A percentile compares a stretch with the other conserved stretches of the same genome.
Evolutionary conservation across 2,329 filamentous ascomycete species (phyloP).

Genomic region (Curvularia spicifera): DNA sequence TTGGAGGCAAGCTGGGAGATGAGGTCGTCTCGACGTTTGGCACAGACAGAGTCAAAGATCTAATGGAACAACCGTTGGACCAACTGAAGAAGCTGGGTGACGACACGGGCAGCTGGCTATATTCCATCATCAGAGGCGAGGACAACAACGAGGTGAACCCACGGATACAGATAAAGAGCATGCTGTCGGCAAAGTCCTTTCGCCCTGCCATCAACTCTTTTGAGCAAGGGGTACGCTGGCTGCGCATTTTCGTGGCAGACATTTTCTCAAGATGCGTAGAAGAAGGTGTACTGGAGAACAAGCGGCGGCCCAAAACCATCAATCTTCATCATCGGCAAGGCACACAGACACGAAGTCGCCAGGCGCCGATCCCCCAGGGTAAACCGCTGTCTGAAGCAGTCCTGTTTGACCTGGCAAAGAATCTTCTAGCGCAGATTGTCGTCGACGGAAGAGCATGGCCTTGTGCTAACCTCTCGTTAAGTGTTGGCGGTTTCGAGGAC

Average conservation of each 20-base stretch:
- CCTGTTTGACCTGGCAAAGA: slow-evolving; percentile 77
- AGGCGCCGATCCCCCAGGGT: slow-evolving; percentile 77
- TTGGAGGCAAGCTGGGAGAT: slow-evolving; percentile 94
- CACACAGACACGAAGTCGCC: slow-evolving; percentile 75
- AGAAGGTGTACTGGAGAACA: slow-evolving; percentile 87
- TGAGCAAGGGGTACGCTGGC: slow-evolving; percentile 83
- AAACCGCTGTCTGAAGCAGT: slow-evolving; percentile 73
- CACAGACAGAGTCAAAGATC: slow-evolving; percentile 78
- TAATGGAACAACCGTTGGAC: slow-evolving; percentile 74
- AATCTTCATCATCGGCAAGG: slow-evolving; percentile 82
- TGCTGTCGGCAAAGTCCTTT: slow-evolving; percentile 97
- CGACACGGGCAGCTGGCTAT: slow-evolving; percentile 84
- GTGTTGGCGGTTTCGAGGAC: slow-evolving; percentile 91
- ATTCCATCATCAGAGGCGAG: slow-evolving; percentile 82
- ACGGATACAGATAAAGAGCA: slow-evolving; percentile 92
- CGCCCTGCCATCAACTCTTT: slow-evolving; percentile 78
- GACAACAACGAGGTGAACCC: slow-evolving; percentile 89
- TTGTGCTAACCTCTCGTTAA: slow-evolving; percentile 86
- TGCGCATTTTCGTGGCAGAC: slow-evolving; percentile 89
- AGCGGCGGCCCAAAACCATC: slow-evolving; percentile 82
- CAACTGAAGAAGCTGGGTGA: slow-evolving; percentile 80
- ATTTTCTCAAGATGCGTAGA: slow-evolving; percentile 89
- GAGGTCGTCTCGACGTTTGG: slow-evolving; percentile 81
- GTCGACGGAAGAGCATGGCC: slow-evolving; percentile 85
- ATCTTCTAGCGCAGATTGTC: slow-evolving; percentile 76